Evolutionary conservation across 2,329 filamentous ascomycete species (phyloP).

Genomic region (Zymoseptoria tritici): DNA sequence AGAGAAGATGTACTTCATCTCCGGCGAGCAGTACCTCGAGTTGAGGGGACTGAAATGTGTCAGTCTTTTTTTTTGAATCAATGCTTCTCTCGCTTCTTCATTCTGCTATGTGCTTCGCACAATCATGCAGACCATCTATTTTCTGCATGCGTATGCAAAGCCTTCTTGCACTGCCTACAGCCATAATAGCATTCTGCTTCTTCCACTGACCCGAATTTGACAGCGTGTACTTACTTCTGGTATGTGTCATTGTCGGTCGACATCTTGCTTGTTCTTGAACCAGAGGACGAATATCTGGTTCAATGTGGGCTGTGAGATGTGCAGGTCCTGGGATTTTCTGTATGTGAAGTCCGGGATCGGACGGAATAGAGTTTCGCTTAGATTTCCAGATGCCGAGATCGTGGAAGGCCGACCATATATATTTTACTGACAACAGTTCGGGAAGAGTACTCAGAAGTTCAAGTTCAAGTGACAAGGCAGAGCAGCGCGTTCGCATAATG

Average conservation of each 20-base stretch:
- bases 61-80: conserved; percentile 1
- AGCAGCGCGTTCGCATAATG: background rate
- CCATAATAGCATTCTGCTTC: background rate
- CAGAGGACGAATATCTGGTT: background rate
- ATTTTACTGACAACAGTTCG: background rate
- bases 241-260: conserved; percentile 23
- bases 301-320: too few species aligned
- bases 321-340: background rate
- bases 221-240: conserved; percentile 21
- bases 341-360: background rate
- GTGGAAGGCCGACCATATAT: background rate
- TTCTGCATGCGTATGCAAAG: background rate
- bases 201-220: too few species aligned
- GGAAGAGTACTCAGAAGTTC: background rate
- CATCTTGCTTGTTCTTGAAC: conserved; percentile 15
- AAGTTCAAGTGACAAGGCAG: background rate
- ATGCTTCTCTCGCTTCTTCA: background rate
- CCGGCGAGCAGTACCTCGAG: conserved; percentile 62
- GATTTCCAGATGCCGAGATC: background rate
- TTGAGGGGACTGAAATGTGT: conserved; percentile 58
- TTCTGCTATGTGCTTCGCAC: background rate
- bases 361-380: background rate
- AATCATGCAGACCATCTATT: background rate
- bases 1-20: conserved; percentile 76
- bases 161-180: background rate